Conservation (phyloP, 139 green algal species). For the Chlamydomonas schloesseri region DNA sequence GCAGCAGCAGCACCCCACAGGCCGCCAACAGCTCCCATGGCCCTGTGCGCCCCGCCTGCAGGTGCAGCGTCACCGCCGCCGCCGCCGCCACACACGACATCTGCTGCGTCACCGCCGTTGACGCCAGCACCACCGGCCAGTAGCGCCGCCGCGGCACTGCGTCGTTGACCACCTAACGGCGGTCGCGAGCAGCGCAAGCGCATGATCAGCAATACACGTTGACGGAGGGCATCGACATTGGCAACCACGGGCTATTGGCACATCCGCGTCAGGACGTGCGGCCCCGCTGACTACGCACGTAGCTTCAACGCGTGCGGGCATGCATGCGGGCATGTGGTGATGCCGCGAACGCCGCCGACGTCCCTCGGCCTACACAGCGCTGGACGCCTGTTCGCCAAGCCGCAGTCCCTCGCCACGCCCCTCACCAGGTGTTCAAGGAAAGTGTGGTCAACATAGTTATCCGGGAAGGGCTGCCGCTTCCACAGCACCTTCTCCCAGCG, state of each 20-base stretch:
- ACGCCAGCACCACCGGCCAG: slow-evolving; percentile 76
- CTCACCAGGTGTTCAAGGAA: slow-evolving; percentile 80
- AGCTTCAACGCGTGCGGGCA: no score
- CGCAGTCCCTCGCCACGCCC: slow-evolving; percentile 46
- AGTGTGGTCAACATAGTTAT: slow-evolving; percentile 75
- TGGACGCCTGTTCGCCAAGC: background rate
- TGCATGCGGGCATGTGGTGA: no score
- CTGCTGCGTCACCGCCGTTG: slow-evolving; percentile 82
- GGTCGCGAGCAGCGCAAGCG: no score
- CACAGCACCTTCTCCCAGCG: slow-evolving; percentile 73
- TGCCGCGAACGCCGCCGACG: no score
- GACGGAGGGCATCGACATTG: no score
- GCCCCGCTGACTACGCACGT: no score
- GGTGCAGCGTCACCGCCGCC: slow-evolving; percentile 62
- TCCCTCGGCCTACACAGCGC: background rate
- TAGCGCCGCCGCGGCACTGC: slow-evolving; percentile 64
- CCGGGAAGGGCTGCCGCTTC: slow-evolving; percentile 66
- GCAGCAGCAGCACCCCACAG: background rate
- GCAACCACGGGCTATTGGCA: no score
- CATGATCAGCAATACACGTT: no score
- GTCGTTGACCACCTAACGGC: slow-evolving; percentile 80
- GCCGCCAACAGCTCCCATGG: background rate
- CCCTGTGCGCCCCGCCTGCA: slow-evolving; percentile 10
- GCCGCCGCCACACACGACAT: slow-evolving; percentile 67
- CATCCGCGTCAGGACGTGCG: no score